These are phyloP conservation scores for Xylaria sp. DNA, from an alignment of 2,329 filamentous ascomycete genomes.

Conservation along the genomic window DNA sequence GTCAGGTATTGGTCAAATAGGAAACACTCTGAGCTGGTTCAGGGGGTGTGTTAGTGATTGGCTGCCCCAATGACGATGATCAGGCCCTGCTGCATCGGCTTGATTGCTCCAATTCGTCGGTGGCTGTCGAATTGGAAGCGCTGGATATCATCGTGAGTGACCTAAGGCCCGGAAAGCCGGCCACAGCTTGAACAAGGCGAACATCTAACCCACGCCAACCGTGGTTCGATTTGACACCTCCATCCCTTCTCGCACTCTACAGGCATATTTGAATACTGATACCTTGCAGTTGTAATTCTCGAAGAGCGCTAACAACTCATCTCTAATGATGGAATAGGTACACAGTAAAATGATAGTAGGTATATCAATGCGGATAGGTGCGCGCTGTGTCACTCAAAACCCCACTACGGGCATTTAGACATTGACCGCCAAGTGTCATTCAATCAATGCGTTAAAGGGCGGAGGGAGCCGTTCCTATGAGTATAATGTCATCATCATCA, in stretches of 20 bases:
- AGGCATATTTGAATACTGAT: neutral
- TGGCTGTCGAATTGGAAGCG: slow-evolving; percentile 29
- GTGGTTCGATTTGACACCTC: slow-evolving; percentile 12
- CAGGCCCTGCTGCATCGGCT: slow-evolving; percentile 36
- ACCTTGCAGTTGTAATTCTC: neutral
- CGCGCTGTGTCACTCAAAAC: neutral
- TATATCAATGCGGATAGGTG: neutral
- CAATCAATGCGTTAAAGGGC: neutral
- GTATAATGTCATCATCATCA: slow-evolving; percentile 1
- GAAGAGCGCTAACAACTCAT: neutral
- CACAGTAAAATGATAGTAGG: neutral
- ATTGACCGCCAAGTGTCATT: slow-evolving; percentile 19
- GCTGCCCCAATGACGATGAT: slow-evolving; percentile 36
- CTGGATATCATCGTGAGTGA: slow-evolving; percentile 10
- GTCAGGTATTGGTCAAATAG: slow-evolving; percentile 25
- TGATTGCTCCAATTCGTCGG: slow-evolving; percentile 26
- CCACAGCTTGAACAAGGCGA: slow-evolving; percentile 22
- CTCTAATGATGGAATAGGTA: neutral
- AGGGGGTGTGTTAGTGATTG: slow-evolving; percentile 33
- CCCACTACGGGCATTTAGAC: slow-evolving; percentile 2
- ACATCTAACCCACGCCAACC: neutral
- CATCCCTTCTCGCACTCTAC: neutral
- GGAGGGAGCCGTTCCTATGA: slow-evolving; percentile 9
- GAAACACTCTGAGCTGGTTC: slow-evolving; percentile 33
- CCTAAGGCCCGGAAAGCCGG: slow-evolving; percentile 18